Conservation (phyloP, 768 basidiomycete genomes). For the Phlegmacium glaucopus region DNA sequence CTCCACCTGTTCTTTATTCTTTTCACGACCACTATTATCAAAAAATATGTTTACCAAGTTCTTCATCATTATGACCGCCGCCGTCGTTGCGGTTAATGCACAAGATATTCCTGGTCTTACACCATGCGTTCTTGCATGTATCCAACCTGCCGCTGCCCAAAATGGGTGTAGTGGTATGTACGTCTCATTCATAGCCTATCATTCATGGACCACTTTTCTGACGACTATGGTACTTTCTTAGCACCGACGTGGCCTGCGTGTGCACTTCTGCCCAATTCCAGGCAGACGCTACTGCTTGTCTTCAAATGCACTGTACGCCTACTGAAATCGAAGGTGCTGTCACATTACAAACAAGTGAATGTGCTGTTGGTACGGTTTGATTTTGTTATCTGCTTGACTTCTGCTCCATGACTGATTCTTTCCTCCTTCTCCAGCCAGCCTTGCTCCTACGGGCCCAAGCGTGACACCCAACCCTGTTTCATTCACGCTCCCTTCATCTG, state of each 20-base stretch:
- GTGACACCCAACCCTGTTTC: slow-evolving; percentile 11
- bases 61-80: slow-evolving; percentile 9
- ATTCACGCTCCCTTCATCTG: slow-evolving; percentile 8
- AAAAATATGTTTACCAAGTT: slow-evolving; percentile 17
- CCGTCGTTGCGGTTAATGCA: slow-evolving; percentile 10
- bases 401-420: not conserved
- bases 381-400: not conserved
- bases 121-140: slow-evolving; percentile 18
- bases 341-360: slow-evolving; percentile 15
- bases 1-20: not conserved
- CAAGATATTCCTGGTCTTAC: slow-evolving; percentile 11
- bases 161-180: slow-evolving; percentile 19
- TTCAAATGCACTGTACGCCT: slow-evolving; percentile 13
- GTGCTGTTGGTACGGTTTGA: slow-evolving; percentile 12
- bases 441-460: slow-evolving; percentile 11
- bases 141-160: slow-evolving; percentile 12
- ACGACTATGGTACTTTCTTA: not conserved
- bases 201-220: not conserved
- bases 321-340: slow-evolving; percentile 15
- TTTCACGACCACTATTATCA: not conserved
- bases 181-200: not conserved
- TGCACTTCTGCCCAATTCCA: slow-evolving; percentile 22
- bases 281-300: slow-evolving; percentile 16
- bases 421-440: slow-evolving; percentile 2
- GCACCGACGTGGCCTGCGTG: slow-evolving; percentile 18